A percentile compares a stretch with the other conserved stretches of the same genome.
Conservation (phyloP, 2,329 filamentous ascomycete species). For the Arthroderma sp. region DNA sequence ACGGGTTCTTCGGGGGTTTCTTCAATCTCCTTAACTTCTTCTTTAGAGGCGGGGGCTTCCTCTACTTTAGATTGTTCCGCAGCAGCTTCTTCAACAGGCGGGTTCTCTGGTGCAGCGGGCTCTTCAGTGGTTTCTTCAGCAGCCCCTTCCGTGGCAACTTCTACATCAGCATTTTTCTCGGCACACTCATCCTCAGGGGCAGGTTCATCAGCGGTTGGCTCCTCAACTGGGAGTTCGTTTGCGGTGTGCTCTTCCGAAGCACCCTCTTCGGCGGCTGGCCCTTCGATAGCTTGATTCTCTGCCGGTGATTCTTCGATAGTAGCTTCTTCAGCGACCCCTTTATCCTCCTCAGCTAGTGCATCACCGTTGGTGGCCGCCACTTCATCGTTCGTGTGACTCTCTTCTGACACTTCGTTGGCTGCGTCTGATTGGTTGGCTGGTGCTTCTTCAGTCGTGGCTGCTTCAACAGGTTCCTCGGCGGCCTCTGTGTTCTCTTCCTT, state of each 20-base stretch:
- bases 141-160: neutral
- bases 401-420: neutral
- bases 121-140: slow-evolving; percentile 3
- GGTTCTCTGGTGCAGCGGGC: slow-evolving; percentile 6
- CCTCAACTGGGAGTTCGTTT: slow-evolving; percentile 9
- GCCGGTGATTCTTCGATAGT: slow-evolving; percentile 8
- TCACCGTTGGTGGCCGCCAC: slow-evolving; percentile 3
- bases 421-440: neutral
- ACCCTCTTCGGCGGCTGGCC: slow-evolving; percentile 9
- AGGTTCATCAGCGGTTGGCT: slow-evolving; percentile 8
- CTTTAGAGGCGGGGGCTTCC: neutral
- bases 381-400: neutral
- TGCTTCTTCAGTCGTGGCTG: slow-evolving; percentile 1
- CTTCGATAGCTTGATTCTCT: slow-evolving; percentile 11
- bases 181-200: slow-evolving; percentile 2
- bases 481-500: neutral
- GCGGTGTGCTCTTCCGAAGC: slow-evolving; percentile 7
- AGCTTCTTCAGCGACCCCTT: slow-evolving; percentile 11
- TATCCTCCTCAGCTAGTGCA: slow-evolving; percentile 2
- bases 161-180: neutral
- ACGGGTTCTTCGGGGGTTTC: neutral
- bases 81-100: slow-evolving; percentile 6
- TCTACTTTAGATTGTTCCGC: slow-evolving; percentile 7
- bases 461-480: slow-evolving; percentile 4
- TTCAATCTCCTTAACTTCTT: neutral